phyloP scores from a whole-genome alignment of 2,329 filamentous ascomycete genomes.

The Colletotrichum endophyticum region DNA sequence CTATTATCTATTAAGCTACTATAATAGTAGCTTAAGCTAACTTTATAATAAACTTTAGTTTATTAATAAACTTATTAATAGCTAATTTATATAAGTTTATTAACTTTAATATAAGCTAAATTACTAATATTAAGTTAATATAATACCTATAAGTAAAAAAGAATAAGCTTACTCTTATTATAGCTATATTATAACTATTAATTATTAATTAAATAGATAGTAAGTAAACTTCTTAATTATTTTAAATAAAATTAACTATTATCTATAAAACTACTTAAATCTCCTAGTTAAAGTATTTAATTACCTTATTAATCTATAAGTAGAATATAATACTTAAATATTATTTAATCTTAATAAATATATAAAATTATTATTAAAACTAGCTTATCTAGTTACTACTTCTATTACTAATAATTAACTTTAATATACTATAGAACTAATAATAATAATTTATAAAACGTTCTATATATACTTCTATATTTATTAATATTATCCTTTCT shows the following conservation, averaged over 20 bases:
- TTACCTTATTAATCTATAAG: not conserved
- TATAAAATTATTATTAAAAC: not conserved
- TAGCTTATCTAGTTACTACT: not conserved
- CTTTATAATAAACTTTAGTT: not conserved
- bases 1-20: not conserved
- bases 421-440: too few relatives aligned
- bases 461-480: not conserved
- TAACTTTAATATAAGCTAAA: not conserved
- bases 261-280: not conserved
- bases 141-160: not conserved
- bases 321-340: not conserved
- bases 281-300: not conserved
- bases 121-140: not conserved
- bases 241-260: not conserved
- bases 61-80: not conserved
- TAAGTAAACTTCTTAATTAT: not conserved
- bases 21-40: not conserved
- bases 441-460: not conserved
- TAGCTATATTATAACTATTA: not conserved
- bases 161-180: not conserved
- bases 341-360: not conserved
- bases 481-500: too few relatives aligned
- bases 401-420: too few relatives aligned
- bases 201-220: not conserved
- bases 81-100: not conserved